Evolutionary conservation across 352 stramenopile genomes (phyloP).

Genomic region (Phytophthora pseudosyringae): DNA sequence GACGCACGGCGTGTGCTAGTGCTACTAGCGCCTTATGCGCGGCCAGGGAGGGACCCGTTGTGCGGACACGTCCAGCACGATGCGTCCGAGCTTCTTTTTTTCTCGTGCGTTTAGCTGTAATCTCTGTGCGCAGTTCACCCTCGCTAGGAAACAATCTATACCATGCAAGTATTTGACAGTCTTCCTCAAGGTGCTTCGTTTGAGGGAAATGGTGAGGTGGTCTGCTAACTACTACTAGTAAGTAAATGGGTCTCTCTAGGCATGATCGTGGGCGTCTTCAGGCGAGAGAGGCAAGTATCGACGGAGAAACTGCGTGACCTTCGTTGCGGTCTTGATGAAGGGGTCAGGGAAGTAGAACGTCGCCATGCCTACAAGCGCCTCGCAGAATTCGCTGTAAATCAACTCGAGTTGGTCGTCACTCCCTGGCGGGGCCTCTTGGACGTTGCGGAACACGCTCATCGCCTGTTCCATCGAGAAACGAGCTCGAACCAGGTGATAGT

Average conservation of each 20-base stretch:
- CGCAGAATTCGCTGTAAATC: conserved; percentile 79
- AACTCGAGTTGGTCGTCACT: conserved; percentile 61
- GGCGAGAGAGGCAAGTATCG: conserved; percentile 69
- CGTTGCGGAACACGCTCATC: conserved; percentile 65
- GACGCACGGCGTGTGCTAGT: conserved; percentile 86
- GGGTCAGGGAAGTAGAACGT: conserved; percentile 69
- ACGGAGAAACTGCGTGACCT: conserved; percentile 75
- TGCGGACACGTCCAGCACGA: neutral
- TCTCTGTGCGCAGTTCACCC: conserved; percentile 11
- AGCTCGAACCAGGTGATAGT: conserved; percentile 70
- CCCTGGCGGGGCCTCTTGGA: conserved; percentile 53
- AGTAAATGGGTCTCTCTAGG: conserved; percentile 1
- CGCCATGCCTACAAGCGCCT: conserved; percentile 63
- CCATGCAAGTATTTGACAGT: conserved; percentile 29
- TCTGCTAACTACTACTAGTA: neutral
- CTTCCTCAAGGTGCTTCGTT: neutral
- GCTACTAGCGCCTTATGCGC: neutral
- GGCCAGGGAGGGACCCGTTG: neutral
- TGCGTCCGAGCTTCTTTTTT: neutral
- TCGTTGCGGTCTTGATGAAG: conserved; percentile 60
- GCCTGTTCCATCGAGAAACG: conserved; percentile 68
- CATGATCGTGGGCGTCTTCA: conserved; percentile 58
- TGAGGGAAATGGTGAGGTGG: neutral
- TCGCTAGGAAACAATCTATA: conserved; percentile 19
- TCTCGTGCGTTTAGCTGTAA: conserved; percentile 24